Evolutionary conservation across 306 rosid species (phyloP).

Genomic region (Lupinus albus): DNA sequence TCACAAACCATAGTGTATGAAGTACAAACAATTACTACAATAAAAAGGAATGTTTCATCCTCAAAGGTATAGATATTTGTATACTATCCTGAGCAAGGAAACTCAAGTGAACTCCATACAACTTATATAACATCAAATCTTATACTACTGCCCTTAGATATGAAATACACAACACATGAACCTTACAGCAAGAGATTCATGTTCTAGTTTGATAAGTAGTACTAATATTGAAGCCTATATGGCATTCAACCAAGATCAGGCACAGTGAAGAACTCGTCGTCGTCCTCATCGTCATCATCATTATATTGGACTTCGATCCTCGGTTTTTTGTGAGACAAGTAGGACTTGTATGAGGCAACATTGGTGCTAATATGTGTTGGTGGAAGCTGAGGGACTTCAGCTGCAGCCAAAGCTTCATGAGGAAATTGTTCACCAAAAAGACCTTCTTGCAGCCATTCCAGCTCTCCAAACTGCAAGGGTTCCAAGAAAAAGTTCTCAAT

Average conservation of each 20-base stretch:
- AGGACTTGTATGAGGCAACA: slow-evolving; percentile 55
- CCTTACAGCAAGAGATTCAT: not conserved
- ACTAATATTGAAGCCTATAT: too few species aligned
- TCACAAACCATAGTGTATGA: not conserved
- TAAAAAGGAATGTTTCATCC: not conserved
- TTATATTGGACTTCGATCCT: slow-evolving; percentile 54
- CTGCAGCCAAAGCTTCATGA: slow-evolving; percentile 73
- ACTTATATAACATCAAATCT: slow-evolving; percentile 31
- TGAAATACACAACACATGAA: slow-evolving; percentile 44
- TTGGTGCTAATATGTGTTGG: slow-evolving; percentile 50
- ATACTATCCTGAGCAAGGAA: slow-evolving; percentile 27
- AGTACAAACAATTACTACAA: not conserved
- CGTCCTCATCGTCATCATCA: slow-evolving; percentile 82
- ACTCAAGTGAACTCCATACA: slow-evolving; percentile 31
- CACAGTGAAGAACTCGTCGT: slow-evolving; percentile 85
- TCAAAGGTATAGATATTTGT: not conserved
- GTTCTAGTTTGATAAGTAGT: not conserved
- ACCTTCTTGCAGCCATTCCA: slow-evolving; percentile 85
- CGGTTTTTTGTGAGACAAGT: slow-evolving; percentile 70
- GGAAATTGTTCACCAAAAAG: slow-evolving; percentile 73
- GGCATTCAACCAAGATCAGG: slow-evolving; percentile 83
- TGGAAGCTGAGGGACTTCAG: slow-evolving; percentile 97
- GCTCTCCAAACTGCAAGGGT: slow-evolving; percentile 73
- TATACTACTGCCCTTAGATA: slow-evolving; percentile 35
- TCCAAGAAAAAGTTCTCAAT: slow-evolving; percentile 39